These are phyloP conservation scores for Populus trichocarpa DNA, from an alignment of 441 rosid species.

Conservation along the genomic window DNA sequence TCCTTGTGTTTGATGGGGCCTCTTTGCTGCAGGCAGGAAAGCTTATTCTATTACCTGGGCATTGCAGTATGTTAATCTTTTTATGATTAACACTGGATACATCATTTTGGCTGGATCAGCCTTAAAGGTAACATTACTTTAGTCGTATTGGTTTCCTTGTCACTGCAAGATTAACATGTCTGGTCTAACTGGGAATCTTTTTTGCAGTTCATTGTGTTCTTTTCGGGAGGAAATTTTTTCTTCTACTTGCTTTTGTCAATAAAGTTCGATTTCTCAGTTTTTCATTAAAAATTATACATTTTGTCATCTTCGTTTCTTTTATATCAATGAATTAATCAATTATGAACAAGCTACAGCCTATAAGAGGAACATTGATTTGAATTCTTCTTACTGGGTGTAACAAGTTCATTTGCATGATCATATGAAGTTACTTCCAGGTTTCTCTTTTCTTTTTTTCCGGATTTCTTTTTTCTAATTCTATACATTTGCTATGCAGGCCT, in stretches of 20 bases:
- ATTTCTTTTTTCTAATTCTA: neutral
- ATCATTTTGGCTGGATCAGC: conserved; percentile 87
- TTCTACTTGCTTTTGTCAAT: too few species aligned
- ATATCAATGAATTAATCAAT: neutral
- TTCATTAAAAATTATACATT: neutral
- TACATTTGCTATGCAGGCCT: conserved; percentile 52
- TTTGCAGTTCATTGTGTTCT: neutral
- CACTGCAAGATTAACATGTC: neutral
- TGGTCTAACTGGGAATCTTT: neutral
- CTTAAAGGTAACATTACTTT: conserved; percentile 50
- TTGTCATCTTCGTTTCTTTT: neutral
- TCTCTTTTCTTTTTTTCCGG: neutral
- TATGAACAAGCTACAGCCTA: neutral
- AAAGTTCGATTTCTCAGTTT: too few species aligned
- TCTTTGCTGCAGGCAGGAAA: conserved; percentile 50
- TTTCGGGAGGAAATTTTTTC: neutral
- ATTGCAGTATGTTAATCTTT: conserved; percentile 81
- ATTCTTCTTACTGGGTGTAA: neutral
- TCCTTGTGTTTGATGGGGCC: conserved; percentile 2
- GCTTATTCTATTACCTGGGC: conserved; percentile 81
- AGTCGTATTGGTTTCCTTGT: neutral
- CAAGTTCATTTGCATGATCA: neutral
- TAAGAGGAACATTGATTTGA: neutral
- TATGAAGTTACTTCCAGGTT: neutral
- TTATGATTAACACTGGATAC: conserved; percentile 90